phyloP scores from a whole-genome alignment of 495 filamentous ascomycete species.

The Neurospora sp. region DNA sequence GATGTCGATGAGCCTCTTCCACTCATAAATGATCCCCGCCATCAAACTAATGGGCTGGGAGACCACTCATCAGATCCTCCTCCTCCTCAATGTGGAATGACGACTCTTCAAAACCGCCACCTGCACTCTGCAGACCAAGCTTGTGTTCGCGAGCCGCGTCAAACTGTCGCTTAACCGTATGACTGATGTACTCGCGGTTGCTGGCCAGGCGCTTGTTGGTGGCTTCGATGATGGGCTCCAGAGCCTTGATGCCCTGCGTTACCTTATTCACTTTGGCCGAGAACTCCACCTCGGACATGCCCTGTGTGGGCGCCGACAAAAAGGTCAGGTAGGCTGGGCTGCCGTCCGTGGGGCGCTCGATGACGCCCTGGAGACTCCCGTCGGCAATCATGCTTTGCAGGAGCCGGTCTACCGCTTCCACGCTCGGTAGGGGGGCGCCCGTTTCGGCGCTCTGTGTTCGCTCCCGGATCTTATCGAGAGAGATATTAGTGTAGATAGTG shows the following conservation, averaged over 20 bases:
- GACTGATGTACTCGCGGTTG: conserved; percentile 49
- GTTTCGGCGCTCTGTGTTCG: conserved; percentile 40
- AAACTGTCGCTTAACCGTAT: conserved; percentile 31
- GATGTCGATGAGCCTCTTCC: neutral
- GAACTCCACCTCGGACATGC: conserved; percentile 37
- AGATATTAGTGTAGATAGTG: conserved; percentile 39
- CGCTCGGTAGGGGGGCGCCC: conserved; percentile 37
- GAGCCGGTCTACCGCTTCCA: conserved; percentile 34
- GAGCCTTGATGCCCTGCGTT: conserved; percentile 31
- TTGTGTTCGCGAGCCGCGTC: neutral
- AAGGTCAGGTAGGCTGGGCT: conserved; percentile 28
- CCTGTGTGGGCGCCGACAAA: conserved; percentile 16
- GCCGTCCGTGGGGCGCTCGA: conserved; percentile 34
- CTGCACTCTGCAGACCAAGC: neutral
- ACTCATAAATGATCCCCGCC: neutral
- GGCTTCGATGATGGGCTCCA: conserved; percentile 32
- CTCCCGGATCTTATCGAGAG: conserved; percentile 39
- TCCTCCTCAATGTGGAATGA: neutral
- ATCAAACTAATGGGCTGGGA: neutral
- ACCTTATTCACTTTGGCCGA: conserved; percentile 31
- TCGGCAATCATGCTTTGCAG: conserved; percentile 46
- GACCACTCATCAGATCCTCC: neutral
- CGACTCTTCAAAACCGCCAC: neutral
- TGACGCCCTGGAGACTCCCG: conserved; percentile 43
- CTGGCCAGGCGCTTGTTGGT: conserved; percentile 46